These are phyloP conservation scores for Coemansia sp. DNA, from an alignment of 192 early-diverging fungal genomes.

Conservation along the genomic window DNA sequence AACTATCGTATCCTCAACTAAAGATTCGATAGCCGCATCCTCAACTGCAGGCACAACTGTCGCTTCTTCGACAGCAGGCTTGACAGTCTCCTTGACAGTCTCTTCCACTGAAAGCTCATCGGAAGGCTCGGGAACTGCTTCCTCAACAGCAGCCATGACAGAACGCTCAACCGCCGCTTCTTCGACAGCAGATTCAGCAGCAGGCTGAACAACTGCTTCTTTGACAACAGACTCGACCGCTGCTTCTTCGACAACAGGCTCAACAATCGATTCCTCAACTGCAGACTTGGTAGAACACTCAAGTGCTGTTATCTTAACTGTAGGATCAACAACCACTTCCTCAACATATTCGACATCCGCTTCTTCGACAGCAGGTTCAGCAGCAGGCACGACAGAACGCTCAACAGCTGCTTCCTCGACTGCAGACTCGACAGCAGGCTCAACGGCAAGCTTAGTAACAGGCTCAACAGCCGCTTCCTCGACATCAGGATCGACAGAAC, in stretches of 20 bases:
- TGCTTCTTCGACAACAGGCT: too few species aligned
- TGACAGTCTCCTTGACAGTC: neutral
- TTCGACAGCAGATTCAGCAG: neutral
- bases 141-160: neutral
- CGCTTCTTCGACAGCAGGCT: neutral
- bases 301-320: neutral
- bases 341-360: too few species aligned
- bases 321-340: neutral
- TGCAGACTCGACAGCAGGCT: neutral
- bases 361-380: neutral
- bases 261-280: neutral
- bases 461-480: neutral
- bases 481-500: neutral
- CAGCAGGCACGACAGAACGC: neutral
- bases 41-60: neutral
- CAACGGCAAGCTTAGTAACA: neutral
- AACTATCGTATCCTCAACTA: neutral
- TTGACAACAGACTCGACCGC: neutral
- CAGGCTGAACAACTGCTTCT: neutral
- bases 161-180: neutral
- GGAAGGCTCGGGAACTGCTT: neutral
- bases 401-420: constrained; percentile 6
- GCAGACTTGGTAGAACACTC: too few species aligned
- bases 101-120: neutral
- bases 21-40: constrained; percentile 1